Evolutionary conservation across 805 yeast species (phyloP).

Genomic region (Grigorovia humatica): DNA sequence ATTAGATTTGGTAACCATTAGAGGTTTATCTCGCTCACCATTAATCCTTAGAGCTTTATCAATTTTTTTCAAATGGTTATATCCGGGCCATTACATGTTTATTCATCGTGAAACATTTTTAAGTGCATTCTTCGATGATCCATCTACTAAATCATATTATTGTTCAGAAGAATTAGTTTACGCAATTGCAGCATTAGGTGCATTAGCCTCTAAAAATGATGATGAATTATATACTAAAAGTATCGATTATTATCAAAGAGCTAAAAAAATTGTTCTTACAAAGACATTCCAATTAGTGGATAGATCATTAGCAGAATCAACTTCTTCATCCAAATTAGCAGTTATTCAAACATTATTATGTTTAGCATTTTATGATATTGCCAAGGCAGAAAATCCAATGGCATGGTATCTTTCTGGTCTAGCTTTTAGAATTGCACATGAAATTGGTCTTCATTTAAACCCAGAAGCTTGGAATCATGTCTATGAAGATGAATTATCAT

Average conservation of each 20-base stretch:
- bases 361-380: constrained; percentile 48
- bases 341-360: constrained; percentile 43
- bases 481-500: constrained; percentile 30
- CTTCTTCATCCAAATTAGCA: constrained; percentile 37
- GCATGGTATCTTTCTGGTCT: constrained; percentile 54
- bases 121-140: constrained; percentile 40
- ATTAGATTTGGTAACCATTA: not conserved
- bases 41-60: constrained; percentile 19
- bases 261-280: constrained; percentile 33
- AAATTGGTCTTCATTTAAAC: constrained; percentile 47
- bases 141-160: constrained; percentile 29
- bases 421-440: constrained; percentile 51
- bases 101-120: constrained; percentile 50
- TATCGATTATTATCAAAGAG: constrained; percentile 35
- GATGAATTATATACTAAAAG: constrained; percentile 30
- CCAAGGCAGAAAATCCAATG: constrained; percentile 43
- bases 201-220: constrained; percentile 32
- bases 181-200: constrained; percentile 46
- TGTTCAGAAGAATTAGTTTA: constrained; percentile 43
- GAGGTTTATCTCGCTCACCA: constrained; percentile 18
- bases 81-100: constrained; percentile 50
- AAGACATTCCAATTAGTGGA: constrained; percentile 29
- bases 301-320: constrained; percentile 16
- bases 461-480: constrained; percentile 44
- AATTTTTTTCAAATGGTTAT: constrained; percentile 44